Base-by-base conservation (phyloP, 371 early-diverging fungal species). In the Syncephalastrum contaminatum region DNA sequence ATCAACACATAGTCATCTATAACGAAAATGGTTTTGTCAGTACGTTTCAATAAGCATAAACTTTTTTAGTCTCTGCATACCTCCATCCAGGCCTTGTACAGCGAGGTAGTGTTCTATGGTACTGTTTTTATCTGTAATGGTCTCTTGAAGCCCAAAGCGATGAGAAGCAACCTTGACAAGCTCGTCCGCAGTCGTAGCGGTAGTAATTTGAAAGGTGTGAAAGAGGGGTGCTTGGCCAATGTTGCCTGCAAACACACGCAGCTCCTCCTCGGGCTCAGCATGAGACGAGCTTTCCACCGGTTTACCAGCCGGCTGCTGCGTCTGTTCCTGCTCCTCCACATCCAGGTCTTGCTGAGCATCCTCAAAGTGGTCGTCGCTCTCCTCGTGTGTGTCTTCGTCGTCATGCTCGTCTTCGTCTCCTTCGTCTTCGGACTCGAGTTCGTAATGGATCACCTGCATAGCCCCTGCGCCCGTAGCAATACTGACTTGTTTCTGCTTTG, bases 231-330 rank as follows among this genome's bases (percentile, higher is more conserved):
- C 51, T 55, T 77, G 75, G 12, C 79, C 81, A 21, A 82, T 81
- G 47, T 82, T 84, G 43, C 84, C 84, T 15, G 81, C 81, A 66
- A 81, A 84, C 2, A 84, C 81, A n/a, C 74, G 62, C 14, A 77
- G 46, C 2, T 60, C 54, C 41, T 50, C 60, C 43, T 30, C 21
- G 14, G 44, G 39, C 25, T 53, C 42, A n/a, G 40, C 20, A 24
- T 46, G 30, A 21, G 25, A 7, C 10, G 44, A 1, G 16, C 25
- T 25, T 25, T 22, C 13, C 8, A n/a, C 43, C 43, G 50, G 20
- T 42, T 22, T 22, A 41, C 3, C 25, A n/a, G 16, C 42, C 21
- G 40, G n/a, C 13, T 10, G 18, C 21, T 20, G 36, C 21, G 18
- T 27, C 16, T 30, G 36, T 51, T 21, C 40, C 18, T 43, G 30